Percentiles rank a stretch among this genome's conserved stretches.
These are phyloP conservation scores for Fistulifera pelliculosa DNA, from an alignment of 108 stramenopile species.

Conservation along the genomic window DNA sequence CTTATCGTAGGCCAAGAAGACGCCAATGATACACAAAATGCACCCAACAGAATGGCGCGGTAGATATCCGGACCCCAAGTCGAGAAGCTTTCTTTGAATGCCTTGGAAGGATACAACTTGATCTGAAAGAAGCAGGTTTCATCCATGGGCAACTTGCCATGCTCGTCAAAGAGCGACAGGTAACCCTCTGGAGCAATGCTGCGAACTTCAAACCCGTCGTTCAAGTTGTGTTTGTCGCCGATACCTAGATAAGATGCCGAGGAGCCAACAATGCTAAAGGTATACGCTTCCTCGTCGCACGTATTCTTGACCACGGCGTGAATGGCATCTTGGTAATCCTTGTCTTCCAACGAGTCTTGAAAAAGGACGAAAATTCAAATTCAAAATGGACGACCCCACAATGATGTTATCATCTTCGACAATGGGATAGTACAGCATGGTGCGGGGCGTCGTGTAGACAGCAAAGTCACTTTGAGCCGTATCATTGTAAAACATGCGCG, in stretches of 20 bases:
- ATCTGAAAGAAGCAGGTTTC: neutral
- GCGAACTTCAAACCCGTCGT: no score
- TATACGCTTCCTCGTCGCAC: neutral
- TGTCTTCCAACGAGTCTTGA: neutral
- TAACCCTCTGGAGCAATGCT: neutral
- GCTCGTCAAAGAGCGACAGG: neutral
- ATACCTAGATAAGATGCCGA: neutral
- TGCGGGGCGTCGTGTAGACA: neutral
- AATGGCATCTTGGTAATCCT: neutral
- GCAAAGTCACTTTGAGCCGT: neutral
- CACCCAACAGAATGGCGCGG: constrained; percentile 12
- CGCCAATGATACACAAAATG: constrained; percentile 25
- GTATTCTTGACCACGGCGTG: neutral
- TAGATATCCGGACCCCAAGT: neutral
- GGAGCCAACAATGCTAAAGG: neutral
- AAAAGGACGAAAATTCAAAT: neutral
- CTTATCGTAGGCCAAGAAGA: constrained; percentile 36
- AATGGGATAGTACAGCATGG: neutral
- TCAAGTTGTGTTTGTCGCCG: neutral
- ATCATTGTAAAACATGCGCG: neutral
- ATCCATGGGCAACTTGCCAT: neutral
- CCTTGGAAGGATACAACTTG: neutral
- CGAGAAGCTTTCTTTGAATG: neutral
- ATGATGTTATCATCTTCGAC: neutral
- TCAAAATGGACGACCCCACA: neutral